Conservation (phyloP, 2,329 filamentous ascomycete species). For the Phyllosticta citrichinensis region DNA sequence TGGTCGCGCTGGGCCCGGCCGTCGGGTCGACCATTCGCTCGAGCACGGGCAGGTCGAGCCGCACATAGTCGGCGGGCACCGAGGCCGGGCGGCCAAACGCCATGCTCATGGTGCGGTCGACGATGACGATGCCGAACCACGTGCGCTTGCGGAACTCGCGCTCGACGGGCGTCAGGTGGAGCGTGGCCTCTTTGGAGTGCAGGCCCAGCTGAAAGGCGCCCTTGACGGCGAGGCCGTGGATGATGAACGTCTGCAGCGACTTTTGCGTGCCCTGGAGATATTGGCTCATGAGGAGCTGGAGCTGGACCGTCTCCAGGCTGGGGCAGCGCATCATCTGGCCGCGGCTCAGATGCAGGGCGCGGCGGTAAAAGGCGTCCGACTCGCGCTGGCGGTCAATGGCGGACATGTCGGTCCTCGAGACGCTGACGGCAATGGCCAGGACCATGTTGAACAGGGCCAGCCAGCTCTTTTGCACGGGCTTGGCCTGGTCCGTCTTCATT, state of each 20-base stretch:
- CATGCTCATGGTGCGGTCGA: slow-evolving; percentile 43
- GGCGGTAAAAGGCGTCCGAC: slow-evolving; percentile 37
- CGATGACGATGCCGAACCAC: slow-evolving; percentile 41
- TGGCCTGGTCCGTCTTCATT: slow-evolving; percentile 22
- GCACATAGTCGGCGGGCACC: slow-evolving; percentile 37
- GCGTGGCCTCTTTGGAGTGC: slow-evolving; percentile 34
- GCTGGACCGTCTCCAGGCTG: slow-evolving; percentile 42
- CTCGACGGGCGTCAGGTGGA: slow-evolving; percentile 31
- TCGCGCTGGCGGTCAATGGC: slow-evolving; percentile 25
- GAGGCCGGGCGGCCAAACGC: slow-evolving; percentile 40
- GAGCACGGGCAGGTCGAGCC: slow-evolving; percentile 26
- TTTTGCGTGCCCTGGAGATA: slow-evolving; percentile 46
- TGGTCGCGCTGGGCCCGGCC: not conserved
- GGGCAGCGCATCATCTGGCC: slow-evolving; percentile 31
- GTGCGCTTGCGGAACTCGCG: slow-evolving; percentile 39
- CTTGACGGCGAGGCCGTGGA: slow-evolving; percentile 44
- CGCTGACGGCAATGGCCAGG: slow-evolving; percentile 37
- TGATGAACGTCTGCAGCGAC: slow-evolving; percentile 44
- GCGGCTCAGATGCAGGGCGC: slow-evolving; percentile 36
- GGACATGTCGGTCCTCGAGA: slow-evolving; percentile 19
- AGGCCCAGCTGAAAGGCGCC: slow-evolving; percentile 43
- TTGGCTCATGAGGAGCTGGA: slow-evolving; percentile 39
- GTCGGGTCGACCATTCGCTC: slow-evolving; percentile 11
- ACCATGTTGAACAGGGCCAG: slow-evolving; percentile 42
- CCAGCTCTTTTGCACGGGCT: slow-evolving; percentile 38